Base-by-base conservation (phyloP, 2,329 filamentous ascomycete species). In the Colletotrichum destructivum region DNA sequence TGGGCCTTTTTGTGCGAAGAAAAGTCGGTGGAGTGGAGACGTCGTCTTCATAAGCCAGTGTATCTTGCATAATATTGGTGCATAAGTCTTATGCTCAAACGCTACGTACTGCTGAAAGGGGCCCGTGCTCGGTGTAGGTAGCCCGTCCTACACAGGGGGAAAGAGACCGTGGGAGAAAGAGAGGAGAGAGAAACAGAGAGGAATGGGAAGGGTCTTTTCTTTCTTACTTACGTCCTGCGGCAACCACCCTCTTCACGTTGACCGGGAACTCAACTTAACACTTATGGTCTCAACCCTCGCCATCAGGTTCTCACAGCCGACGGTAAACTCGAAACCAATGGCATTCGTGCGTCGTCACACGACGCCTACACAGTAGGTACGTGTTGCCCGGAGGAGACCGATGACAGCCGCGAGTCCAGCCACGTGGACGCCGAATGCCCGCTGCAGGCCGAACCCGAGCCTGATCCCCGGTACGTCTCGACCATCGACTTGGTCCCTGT, bases 371-470 rank as follows among this genome's bases (percentile, higher is more conserved):
- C 38, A 35, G 26, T 31, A 56, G 6, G 31, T 26, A 46, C 13
- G 21, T 38, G n/a, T 15, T 42, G 35, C n/a, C 12, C 26, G 38
- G 47, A 54, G 12, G 54, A 66, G 46, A 51, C 67, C 67, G 67
- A 66, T 66, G 62, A 35, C 59, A 52, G 62, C 66, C 66, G 62
- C 38, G n/a, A 31, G 51, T 35, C 42, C 62, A 18, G 46, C 46
- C 66, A 69, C 66, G 62, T 69, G 62, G 62, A 66, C 55, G 18
- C 62, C 62, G 46, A 60, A 60, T 46, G 40, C 67, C 62, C 46
- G 46, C 55, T 12, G 55, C 46, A 60, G 62, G 46, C 62, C 52
- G 52, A 44, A 6, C 52, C 38, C n/a, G 57, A 38, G 35, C 35
- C 35, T 38, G 35, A 38, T 38, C 8, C 35, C 35, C 35, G 9